These are phyloP conservation scores for Vicia sativa DNA, from an alignment of 306 rosid species.

Conservation along the genomic window DNA sequence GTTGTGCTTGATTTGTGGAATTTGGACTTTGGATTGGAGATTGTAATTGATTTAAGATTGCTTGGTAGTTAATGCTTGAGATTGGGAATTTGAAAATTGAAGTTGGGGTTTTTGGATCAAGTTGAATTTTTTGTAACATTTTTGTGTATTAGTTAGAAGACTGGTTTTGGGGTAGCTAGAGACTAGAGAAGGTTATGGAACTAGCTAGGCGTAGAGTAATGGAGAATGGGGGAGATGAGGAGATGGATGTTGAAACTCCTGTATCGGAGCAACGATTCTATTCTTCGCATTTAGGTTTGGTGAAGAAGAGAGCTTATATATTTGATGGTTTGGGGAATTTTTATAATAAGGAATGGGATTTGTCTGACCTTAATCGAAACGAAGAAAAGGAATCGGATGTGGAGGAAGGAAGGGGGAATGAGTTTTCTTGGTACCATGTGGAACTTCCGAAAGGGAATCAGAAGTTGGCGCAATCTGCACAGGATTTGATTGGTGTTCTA, in stretches of 20 bases:
- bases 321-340: constrained; percentile 81
- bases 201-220: constrained; percentile 44
- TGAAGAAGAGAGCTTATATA: constrained; percentile 80
- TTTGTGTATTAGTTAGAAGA: constrained; percentile 22
- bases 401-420: constrained; percentile 62
- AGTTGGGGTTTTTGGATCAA: constrained; percentile 33
- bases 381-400: constrained; percentile 50
- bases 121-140: constrained; percentile 14
- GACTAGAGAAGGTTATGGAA: constrained; percentile 55
- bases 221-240: constrained; percentile 53
- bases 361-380: constrained; percentile 52
- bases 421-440: constrained; percentile 98
- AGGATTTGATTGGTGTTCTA: constrained; percentile 74
- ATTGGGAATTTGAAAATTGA: constrained; percentile 1
- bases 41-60: constrained; percentile 27
- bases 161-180: constrained; percentile 10
- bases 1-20: constrained; percentile 15
- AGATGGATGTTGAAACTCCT: constrained; percentile 53
- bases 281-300: constrained; percentile 55
- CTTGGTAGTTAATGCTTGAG: neutral
- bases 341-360: constrained; percentile 90
- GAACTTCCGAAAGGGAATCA: constrained; percentile 87
- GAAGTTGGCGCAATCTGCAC: constrained; percentile 80
- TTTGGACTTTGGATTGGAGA: constrained; percentile 23
- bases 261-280: constrained; percentile 43